Evolutionary conservation across 202 grass and related monocot genomes (phyloP).

Genomic region (Saccharum hybrid): DNA sequence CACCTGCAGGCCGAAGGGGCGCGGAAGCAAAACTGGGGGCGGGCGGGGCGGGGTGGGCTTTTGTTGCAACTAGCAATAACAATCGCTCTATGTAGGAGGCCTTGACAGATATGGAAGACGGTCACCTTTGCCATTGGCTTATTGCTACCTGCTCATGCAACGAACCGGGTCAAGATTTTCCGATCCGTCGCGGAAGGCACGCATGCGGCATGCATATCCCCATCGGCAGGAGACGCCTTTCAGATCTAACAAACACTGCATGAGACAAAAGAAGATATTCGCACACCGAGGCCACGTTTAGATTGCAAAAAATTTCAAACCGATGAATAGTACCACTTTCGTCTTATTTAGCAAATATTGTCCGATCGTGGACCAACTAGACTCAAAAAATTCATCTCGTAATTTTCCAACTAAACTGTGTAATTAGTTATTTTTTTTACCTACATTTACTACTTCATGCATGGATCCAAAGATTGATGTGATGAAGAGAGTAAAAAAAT

Average conservation of each 20-base stretch:
- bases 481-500: no score
- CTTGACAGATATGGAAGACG: background rate
- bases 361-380: no score
- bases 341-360: no score
- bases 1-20: background rate
- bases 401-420: no score
- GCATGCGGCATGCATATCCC: background rate
- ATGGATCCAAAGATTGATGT: no score
- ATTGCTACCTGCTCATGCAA: background rate
- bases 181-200: background rate
- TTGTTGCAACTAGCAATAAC: background rate
- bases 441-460: no score
- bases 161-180: background rate
- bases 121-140: background rate
- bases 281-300: no score
- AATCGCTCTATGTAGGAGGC: background rate
- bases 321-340: no score
- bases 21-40: background rate
- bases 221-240: constrained; percentile 10
- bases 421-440: no score
- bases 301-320: no score
- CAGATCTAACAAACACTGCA: background rate
- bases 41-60: background rate
- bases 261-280: constrained; percentile 16
- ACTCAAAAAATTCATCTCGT: no score